These are phyloP conservation scores for Cyberlindnera subsufficiens DNA, from an alignment of 805 yeast genomes.

Conservation along the genomic window DNA sequence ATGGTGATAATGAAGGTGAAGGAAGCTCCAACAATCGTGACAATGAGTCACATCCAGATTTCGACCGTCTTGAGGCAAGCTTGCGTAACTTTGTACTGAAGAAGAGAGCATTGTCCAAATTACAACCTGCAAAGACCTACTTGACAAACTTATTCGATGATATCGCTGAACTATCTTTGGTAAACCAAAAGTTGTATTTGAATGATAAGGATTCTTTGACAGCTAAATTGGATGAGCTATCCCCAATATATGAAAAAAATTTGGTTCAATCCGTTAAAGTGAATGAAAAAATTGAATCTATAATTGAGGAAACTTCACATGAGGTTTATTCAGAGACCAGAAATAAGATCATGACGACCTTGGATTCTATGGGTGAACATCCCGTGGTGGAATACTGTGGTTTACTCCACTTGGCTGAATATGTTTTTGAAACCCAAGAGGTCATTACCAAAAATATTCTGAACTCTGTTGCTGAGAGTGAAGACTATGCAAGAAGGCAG, in stretches of 20 bases:
- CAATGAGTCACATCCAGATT: conserved; percentile 44
- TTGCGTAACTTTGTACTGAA: conserved; percentile 82
- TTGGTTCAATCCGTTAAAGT: conserved; percentile 47
- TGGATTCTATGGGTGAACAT: conserved; percentile 43
- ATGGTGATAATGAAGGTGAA: conserved; percentile 33
- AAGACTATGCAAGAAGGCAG: conserved; percentile 55
- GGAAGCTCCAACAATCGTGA: conserved; percentile 24
- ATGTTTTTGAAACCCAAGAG: conserved; percentile 63
- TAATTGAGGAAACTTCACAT: conserved; percentile 56
- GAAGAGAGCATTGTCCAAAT: conserved; percentile 81
- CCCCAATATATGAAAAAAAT: conserved; percentile 58
- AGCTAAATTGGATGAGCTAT: conserved; percentile 47
- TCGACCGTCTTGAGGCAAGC: conserved; percentile 80
- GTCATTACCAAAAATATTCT: conserved; percentile 62
- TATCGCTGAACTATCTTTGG: conserved; percentile 48
- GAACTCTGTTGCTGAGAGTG: conserved; percentile 58
- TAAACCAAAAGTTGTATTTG: conserved; percentile 53
- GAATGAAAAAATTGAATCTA: conserved; percentile 51
- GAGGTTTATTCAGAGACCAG: conserved; percentile 59
- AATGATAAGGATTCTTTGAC: conserved; percentile 42
- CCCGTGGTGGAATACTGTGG: conserved; percentile 58
- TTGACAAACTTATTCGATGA: conserved; percentile 66
- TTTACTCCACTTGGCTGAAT: conserved; percentile 56
- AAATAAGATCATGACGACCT: conserved; percentile 41
- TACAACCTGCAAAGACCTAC: conserved; percentile 91